Percentiles rank a stretch among this genome's conserved stretches.
These are phyloP conservation scores for Paramarasmius palmivorus DNA, from an alignment of 1,284 basidiomycete genomes.

Conservation along the genomic window DNA sequence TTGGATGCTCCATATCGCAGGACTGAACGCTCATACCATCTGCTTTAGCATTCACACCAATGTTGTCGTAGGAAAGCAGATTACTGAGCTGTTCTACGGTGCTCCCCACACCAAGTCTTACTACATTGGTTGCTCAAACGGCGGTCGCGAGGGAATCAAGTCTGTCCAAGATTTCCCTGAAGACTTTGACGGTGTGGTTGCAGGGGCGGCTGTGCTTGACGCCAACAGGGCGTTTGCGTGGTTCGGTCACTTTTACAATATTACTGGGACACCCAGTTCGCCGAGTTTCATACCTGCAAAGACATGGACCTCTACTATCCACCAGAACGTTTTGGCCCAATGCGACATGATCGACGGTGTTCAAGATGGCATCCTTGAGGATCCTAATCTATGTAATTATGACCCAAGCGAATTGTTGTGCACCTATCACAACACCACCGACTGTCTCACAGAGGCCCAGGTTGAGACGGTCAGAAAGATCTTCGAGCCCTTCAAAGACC, in stretches of 20 bases:
- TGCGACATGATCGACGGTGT: slow-evolving; percentile 33
- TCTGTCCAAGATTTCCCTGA: slow-evolving; percentile 18
- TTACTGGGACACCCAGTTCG: slow-evolving; percentile 1
- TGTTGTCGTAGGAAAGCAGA: slow-evolving; percentile 17
- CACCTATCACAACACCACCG: slow-evolving; percentile 21
- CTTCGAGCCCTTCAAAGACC: slow-evolving; percentile 29
- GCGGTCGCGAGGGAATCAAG: slow-evolving; percentile 21
- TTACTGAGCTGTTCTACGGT: slow-evolving; percentile 17
- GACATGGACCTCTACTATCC: slow-evolving; percentile 11
- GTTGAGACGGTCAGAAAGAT: slow-evolving; percentile 33
- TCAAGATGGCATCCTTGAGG: slow-evolving; percentile 32
- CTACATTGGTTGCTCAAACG: slow-evolving; percentile 22
- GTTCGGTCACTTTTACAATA: slow-evolving; percentile 8
- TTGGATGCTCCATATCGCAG: no score
- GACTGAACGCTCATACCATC: background rate
- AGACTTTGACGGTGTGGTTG: slow-evolving; percentile 22
- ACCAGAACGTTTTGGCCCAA: slow-evolving; percentile 18
- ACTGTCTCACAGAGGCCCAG: slow-evolving; percentile 33
- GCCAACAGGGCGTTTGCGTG: slow-evolving; percentile 12
- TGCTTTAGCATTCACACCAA: slow-evolving; percentile 12
- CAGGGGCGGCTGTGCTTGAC: slow-evolving; percentile 16
- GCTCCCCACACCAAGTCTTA: slow-evolving; percentile 13
- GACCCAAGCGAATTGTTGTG: slow-evolving; percentile 30
- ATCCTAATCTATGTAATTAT: slow-evolving; percentile 34
- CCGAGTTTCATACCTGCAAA: slow-evolving; percentile 11